Percentiles rank a stretch among this genome's conserved stretches.
Evolutionary conservation across 2,329 filamentous ascomycete species (phyloP).

Genomic region (Metarhizium humberi): DNA sequence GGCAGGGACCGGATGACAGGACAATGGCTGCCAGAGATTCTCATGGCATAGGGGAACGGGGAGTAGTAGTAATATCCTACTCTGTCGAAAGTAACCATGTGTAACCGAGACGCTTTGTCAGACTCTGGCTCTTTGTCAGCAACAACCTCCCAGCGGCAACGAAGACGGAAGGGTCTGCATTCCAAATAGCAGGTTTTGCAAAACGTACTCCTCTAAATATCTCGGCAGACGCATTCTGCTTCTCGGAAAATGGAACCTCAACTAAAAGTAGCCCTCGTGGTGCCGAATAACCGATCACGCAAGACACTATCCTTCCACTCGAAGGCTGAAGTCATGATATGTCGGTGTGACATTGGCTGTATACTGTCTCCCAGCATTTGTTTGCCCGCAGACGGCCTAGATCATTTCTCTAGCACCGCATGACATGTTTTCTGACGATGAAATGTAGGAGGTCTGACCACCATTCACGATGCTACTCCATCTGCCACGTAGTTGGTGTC

Average conservation of each 20-base stretch:
- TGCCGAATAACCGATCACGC: neutral
- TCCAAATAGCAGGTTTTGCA: too few relatives aligned
- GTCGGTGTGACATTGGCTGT: neutral
- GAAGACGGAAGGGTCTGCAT: too few relatives aligned
- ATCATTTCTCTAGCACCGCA: neutral
- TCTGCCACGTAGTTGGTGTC: neutral
- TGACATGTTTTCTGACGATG: neutral
- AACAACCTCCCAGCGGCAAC: too few relatives aligned
- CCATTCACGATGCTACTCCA: neutral
- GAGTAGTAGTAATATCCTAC: too few relatives aligned
- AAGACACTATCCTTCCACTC: neutral
- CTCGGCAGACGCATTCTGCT: neutral
- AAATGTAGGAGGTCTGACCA: neutral
- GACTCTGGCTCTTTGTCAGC: too few relatives aligned
- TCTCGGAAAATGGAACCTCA: neutral
- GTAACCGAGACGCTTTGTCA: too few relatives aligned
- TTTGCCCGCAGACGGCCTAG: neutral
- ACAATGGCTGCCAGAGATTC: too few relatives aligned
- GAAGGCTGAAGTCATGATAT: neutral
- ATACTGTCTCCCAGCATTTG: neutral
- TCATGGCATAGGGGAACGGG: too few relatives aligned
- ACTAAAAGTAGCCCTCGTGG: neutral
- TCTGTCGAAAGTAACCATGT: too few relatives aligned
- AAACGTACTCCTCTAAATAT: too few relatives aligned
- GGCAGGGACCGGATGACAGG: too few relatives aligned